Conservation (phyloP, 2,329 filamentous ascomycete genomes). For the Alternaria arborescens region DNA sequence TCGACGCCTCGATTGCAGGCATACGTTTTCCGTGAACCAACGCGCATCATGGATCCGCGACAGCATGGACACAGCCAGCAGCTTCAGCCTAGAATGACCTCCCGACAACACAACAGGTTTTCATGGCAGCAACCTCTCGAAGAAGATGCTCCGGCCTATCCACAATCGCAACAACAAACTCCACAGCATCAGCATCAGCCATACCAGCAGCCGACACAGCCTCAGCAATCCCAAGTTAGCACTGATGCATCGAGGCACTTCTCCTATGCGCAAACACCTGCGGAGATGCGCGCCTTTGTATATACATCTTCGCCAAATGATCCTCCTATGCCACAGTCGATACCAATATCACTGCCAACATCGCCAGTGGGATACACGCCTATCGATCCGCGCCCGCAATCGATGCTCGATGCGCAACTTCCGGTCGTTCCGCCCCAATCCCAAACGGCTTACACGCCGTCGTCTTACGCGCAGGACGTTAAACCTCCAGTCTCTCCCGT, state of each 20-base stretch:
- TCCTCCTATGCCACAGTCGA: slow-evolving; percentile 34
- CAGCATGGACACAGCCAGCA: slow-evolving; percentile 31
- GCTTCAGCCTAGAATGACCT: slow-evolving; percentile 19
- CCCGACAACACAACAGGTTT: slow-evolving; percentile 39
- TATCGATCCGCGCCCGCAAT: slow-evolving; percentile 39
- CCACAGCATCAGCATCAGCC: slow-evolving; percentile 3
- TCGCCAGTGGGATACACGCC: slow-evolving; percentile 35
- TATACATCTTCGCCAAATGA: slow-evolving; percentile 38
- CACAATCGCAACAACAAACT: slow-evolving; percentile 10
- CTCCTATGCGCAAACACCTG: slow-evolving; percentile 49
- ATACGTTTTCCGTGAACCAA: background rate
- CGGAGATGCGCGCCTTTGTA: slow-evolving; percentile 41
- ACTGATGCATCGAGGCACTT: slow-evolving; percentile 39
- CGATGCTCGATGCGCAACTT: slow-evolving; percentile 33
- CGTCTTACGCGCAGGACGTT: slow-evolving; percentile 36
- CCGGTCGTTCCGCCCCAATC: slow-evolving; percentile 35
- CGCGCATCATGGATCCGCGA: slow-evolving; percentile 34
- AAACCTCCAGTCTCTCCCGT: slow-evolving; percentile 37
- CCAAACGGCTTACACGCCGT: slow-evolving; percentile 27
- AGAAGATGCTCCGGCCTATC: slow-evolving; percentile 15
- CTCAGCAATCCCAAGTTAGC: slow-evolving; percentile 20
- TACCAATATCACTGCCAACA: slow-evolving; percentile 30
- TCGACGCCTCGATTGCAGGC: background rate
- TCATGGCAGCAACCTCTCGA: slow-evolving; percentile 45
- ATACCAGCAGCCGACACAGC: slow-evolving; percentile 9